These are phyloP conservation scores for Talaromyces sp. DNA, from an alignment of 2,329 filamentous ascomycete genomes.

Conservation along the genomic window DNA sequence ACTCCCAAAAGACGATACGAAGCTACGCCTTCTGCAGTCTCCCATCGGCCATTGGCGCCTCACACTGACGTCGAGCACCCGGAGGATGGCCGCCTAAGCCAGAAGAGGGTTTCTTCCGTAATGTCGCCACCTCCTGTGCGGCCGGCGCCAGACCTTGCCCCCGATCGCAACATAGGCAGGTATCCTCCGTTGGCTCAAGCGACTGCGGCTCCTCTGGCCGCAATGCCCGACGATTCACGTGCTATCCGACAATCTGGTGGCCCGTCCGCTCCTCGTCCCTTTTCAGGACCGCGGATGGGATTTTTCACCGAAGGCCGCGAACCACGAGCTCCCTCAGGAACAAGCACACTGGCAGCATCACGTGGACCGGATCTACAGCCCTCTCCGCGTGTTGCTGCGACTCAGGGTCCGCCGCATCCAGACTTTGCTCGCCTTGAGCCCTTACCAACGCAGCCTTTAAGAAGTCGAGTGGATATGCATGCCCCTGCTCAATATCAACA, in stretches of 20 bases:
- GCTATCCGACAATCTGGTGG: conserved; percentile 24
- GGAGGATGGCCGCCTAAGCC: conserved; percentile 20
- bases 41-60: conserved; percentile 37
- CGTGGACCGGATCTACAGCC: conserved; percentile 24
- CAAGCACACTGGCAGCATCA: conserved; percentile 17
- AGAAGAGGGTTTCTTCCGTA: conserved; percentile 23
- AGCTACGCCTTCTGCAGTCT: conserved; percentile 35
- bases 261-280: conserved; percentile 23
- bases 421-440: conserved; percentile 32
- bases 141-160: conserved; percentile 26
- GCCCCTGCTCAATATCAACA: conserved; percentile 19
- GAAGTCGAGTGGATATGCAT: conserved; percentile 12
- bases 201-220: conserved; percentile 20
- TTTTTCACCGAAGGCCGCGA: conserved; percentile 38
- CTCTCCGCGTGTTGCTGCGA: conserved; percentile 24
- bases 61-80: conserved; percentile 34
- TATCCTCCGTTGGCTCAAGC: conserved; percentile 38
- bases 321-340: conserved; percentile 11
- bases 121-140: conserved; percentile 19
- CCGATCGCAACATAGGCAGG: conserved; percentile 27
- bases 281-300: conserved; percentile 38
- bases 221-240: conserved; percentile 29
- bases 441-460: conserved; percentile 20
- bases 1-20: conserved; percentile 46
- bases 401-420: conserved; percentile 13